Evolutionary conservation across 2,329 filamentous ascomycete genomes (phyloP).

Genomic region (Escovopsis sp.): DNA sequence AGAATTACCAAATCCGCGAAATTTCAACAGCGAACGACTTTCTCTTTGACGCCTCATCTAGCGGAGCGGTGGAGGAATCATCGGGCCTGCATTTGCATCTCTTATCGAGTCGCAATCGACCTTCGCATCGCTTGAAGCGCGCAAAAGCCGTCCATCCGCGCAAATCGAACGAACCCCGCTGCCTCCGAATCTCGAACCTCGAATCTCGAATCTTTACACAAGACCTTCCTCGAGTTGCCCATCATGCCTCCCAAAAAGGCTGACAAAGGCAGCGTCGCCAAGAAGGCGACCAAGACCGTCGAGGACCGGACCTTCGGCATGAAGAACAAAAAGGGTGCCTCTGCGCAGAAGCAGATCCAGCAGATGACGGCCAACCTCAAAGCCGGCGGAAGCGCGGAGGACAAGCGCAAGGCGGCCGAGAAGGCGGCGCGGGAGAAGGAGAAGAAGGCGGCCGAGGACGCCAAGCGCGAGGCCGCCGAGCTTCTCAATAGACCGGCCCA

Average conservation of each 20-base stretch:
- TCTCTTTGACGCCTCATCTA: too few relatives aligned
- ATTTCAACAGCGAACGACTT: not conserved
- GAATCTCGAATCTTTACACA: too few relatives aligned
- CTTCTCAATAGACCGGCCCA: conserved; percentile 86
- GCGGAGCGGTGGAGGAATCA: too few relatives aligned
- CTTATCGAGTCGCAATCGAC: too few relatives aligned
- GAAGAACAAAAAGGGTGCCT: conserved; percentile 98
- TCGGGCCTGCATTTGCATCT: too few relatives aligned
- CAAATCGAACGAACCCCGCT: too few relatives aligned
- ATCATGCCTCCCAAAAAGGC: conserved; percentile 61
- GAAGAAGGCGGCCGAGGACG: conserved; percentile 79
- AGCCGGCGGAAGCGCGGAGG: conserved; percentile 64
- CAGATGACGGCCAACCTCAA: conserved; percentile 63
- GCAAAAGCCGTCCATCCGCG: too few relatives aligned
- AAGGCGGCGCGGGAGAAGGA: conserved; percentile 61
- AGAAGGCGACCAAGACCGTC: conserved; percentile 50
- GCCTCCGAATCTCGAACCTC: too few relatives aligned
- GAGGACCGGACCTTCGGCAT: conserved; percentile 98
- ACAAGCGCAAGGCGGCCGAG: conserved; percentile 64
- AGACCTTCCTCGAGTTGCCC: conserved; percentile 18
- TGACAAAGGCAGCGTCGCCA: conserved; percentile 36
- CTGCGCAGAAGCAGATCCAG: conserved; percentile 80
- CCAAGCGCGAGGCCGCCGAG: conserved; percentile 63
- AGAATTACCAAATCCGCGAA: not conserved
- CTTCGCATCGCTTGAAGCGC: too few relatives aligned